phyloP scores from a whole-genome alignment of 495 filamentous ascomycete species.

The Aspergillus diversus region DNA sequence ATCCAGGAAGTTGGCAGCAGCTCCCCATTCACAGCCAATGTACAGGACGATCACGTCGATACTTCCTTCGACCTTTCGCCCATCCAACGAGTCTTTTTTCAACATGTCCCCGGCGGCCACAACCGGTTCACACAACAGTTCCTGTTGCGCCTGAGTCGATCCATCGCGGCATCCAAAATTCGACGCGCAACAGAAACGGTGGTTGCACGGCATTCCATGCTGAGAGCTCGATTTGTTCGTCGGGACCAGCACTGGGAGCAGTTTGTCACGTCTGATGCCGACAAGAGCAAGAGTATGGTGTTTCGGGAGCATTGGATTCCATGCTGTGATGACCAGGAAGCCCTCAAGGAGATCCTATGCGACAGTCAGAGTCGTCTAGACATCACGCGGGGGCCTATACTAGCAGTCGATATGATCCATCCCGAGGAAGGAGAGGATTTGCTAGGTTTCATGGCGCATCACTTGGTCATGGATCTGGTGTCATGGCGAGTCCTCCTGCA shows the following conservation, averaged over 20 bases:
- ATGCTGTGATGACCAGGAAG: slow-evolving; percentile 9
- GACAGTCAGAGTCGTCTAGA: slow-evolving; percentile 25
- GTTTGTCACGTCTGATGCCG: not conserved
- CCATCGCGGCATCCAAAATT: slow-evolving; percentile 39
- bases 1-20: not conserved
- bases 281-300: not conserved
- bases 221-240: slow-evolving; percentile 56
- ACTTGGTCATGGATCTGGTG: slow-evolving; percentile 61
- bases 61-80: slow-evolving; percentile 58
- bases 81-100: slow-evolving; percentile 65
- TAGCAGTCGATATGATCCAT: slow-evolving; percentile 46
- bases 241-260: not conserved
- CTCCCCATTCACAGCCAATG: not conserved
- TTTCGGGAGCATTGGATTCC: slow-evolving; percentile 19
- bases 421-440: slow-evolving; percentile 16
- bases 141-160: slow-evolving; percentile 51
- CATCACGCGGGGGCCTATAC: slow-evolving; percentile 45
- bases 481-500: slow-evolving; percentile 62
- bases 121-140: slow-evolving; percentile 66
- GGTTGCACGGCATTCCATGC: slow-evolving; percentile 63
- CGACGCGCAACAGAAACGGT: slow-evolving; percentile 53
- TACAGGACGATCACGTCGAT: not conserved
- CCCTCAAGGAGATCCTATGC: slow-evolving; percentile 12
- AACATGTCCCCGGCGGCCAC: slow-evolving; percentile 41
- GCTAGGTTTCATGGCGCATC: slow-evolving; percentile 50